These are phyloP conservation scores for Cryptococcus neoformans DNA, from an alignment of 1,284 basidiomycete genomes.

Conservation along the genomic window DNA sequence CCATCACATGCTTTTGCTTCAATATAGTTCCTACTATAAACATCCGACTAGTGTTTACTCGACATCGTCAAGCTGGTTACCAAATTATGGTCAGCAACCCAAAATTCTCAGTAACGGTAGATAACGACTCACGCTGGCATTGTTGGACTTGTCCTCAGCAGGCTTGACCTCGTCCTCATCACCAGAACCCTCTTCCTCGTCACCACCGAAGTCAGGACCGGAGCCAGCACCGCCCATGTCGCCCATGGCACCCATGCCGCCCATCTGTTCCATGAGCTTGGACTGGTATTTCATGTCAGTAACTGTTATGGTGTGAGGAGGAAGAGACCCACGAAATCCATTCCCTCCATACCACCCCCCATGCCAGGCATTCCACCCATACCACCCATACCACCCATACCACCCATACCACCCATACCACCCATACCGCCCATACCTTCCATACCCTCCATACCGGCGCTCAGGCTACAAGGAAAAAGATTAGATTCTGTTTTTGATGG, in stretches of 20 bases:
- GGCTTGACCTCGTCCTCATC: slow-evolving; percentile 55
- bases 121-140: slow-evolving; percentile 21
- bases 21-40: slow-evolving; percentile 5
- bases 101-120: not conserved
- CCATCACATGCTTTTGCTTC: not conserved
- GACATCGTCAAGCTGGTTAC: slow-evolving; percentile 32
- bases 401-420: slow-evolving; percentile 51
- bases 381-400: slow-evolving; percentile 35
- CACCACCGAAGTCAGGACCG: slow-evolving; percentile 41
- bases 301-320: too few species aligned
- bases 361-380: slow-evolving; percentile 48
- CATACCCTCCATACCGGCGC: slow-evolving; percentile 9
- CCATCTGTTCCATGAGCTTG: slow-evolving; percentile 49
- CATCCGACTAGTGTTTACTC: slow-evolving; percentile 18
- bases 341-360: not conserved
- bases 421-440: slow-evolving; percentile 44
- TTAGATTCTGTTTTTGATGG: not conserved
- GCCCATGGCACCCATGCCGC: slow-evolving; percentile 40
- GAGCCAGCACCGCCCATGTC: slow-evolving; percentile 47
- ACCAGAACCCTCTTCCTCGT: slow-evolving; percentile 57
- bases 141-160: slow-evolving; percentile 21
- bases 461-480: slow-evolving; percentile 4
- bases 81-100: not conserved
- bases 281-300: slow-evolving; percentile 27
- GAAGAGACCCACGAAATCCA: not conserved